Evolutionary conservation across 1,284 basidiomycete species (phyloP).

Genomic region (Sporisorium exsertum): DNA sequence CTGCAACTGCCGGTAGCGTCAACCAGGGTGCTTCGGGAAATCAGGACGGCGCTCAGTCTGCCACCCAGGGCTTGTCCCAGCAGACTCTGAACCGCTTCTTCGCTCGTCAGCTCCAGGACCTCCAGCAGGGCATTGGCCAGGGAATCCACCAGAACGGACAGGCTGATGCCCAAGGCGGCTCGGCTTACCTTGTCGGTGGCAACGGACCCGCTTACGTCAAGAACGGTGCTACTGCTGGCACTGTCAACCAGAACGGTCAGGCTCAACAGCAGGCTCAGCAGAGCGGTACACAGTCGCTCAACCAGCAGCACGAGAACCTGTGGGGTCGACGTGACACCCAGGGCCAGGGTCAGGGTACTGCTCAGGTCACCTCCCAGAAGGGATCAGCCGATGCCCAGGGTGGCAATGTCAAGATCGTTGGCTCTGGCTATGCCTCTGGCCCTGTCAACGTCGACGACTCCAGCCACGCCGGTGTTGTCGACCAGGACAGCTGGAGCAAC

Average conservation of each 20-base stretch:
- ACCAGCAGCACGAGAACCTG: conserved; percentile 27
- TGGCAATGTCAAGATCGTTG: conserved; percentile 28
- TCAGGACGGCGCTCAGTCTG: conserved; percentile 36
- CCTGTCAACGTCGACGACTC: conserved; percentile 31
- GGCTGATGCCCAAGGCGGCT: conserved; percentile 32
- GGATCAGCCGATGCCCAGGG: conserved; percentile 26
- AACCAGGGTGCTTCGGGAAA: conserved; percentile 26
- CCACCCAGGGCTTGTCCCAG: conserved; percentile 27
- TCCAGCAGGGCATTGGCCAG: conserved; percentile 37
- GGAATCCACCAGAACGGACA: conserved; percentile 37
- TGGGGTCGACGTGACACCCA: conserved; percentile 29
- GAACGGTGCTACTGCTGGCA: conserved; percentile 22
- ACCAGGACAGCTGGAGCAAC: conserved; percentile 26
- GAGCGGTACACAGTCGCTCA: conserved; percentile 33
- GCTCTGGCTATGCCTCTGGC: conserved; percentile 15
- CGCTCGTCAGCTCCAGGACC: conserved; percentile 26
- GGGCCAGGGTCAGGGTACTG: conserved; percentile 27
- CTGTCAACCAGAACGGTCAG: conserved; percentile 30
- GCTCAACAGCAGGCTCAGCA: conserved; percentile 37
- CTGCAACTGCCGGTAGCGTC: conserved; percentile 23
- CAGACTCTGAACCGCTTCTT: conserved; percentile 30
- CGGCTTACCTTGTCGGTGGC: conserved; percentile 29
- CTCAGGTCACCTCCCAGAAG: conserved; percentile 32
- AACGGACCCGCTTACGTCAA: conserved; percentile 28
- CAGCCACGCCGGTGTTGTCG: conserved; percentile 24